Percentiles rank a stretch among this genome's conserved stretches.
Conservation (phyloP, 345 rosid species). For the Odontarrhena argentea region DNA sequence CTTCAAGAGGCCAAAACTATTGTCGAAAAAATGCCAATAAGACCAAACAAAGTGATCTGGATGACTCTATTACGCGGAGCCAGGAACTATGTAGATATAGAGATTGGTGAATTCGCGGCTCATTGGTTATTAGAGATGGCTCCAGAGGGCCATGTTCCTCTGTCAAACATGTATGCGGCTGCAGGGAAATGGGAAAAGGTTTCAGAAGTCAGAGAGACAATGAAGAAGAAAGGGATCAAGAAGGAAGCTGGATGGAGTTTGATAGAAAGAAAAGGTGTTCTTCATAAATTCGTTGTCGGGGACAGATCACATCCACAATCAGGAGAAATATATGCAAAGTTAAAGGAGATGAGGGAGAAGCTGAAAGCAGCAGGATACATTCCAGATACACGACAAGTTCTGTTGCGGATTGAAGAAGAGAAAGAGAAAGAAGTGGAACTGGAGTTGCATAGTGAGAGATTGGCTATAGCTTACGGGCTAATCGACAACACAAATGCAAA, state of each 20-base stretch:
- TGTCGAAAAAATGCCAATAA: conserved; percentile 55
- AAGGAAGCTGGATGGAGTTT: conserved; percentile 58
- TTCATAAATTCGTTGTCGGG: conserved; percentile 52
- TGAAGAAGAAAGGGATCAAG: conserved; percentile 52
- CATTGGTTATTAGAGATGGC: conserved; percentile 45
- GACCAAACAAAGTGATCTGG: conserved; percentile 62
- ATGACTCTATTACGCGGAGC: conserved; percentile 64
- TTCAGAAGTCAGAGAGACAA: conserved; percentile 52
- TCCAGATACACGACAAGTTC: conserved; percentile 53
- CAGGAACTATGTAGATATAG: conserved; percentile 50
- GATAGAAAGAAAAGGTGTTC: conserved; percentile 45
- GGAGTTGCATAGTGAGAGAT: conserved; percentile 58
- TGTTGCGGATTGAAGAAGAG: conserved; percentile 47
- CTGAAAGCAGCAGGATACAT: conserved; percentile 50
- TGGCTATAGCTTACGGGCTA: conserved; percentile 62
- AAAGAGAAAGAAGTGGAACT: conserved; percentile 38
- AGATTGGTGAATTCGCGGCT: conserved; percentile 64
- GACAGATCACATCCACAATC: conserved; percentile 51
- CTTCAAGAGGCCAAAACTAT: conserved; percentile 61
- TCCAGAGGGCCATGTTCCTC: conserved; percentile 62
- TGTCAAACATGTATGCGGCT: conserved; percentile 68
- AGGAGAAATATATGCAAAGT: conserved; percentile 43
- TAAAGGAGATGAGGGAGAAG: conserved; percentile 52
- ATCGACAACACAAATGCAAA: conserved; percentile 34
- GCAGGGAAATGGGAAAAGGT: conserved; percentile 60